A percentile compares a stretch with the other conserved stretches of the same genome.
These are phyloP conservation scores for Kurtzmaniella cleridarum DNA, from an alignment of 805 yeast genomes.

Conservation along the genomic window DNA sequence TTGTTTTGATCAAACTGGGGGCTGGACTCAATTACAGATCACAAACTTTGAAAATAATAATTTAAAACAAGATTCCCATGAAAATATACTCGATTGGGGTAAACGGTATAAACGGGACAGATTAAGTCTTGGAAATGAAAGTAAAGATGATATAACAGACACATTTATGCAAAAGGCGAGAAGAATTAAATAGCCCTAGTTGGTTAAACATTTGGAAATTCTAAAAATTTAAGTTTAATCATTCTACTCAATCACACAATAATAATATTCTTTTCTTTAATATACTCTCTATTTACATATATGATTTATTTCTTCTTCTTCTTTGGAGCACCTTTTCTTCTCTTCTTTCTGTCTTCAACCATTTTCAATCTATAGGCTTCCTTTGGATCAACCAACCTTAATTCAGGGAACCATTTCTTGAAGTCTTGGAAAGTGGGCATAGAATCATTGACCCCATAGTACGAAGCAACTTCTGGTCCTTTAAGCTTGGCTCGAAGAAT, in stretches of 20 bases:
- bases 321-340: constrained; percentile 87
- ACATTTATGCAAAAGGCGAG: constrained; percentile 17
- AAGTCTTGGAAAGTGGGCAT: constrained; percentile 60
- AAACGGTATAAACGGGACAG: constrained; percentile 1
- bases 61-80: too few relatives aligned
- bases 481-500: constrained; percentile 60
- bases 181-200: constrained; percentile 1
- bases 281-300: background rate
- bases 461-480: constrained; percentile 66
- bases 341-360: constrained; percentile 64
- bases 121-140: constrained; percentile 3
- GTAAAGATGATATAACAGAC: constrained; percentile 21
- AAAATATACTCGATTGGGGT: background rate
- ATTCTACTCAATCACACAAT: background rate
- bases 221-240: background rate
- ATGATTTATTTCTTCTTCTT: constrained; percentile 40
- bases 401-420: constrained; percentile 46
- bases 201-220: background rate
- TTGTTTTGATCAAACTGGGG: too few relatives aligned
- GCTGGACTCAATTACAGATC: too few relatives aligned
- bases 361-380: constrained; percentile 65
- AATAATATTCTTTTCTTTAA: background rate
- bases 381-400: constrained; percentile 56
- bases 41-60: too few relatives aligned
- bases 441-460: constrained; percentile 66